These are phyloP conservation scores for Hymenoscyphus infarciens DNA, from an alignment of 2,329 filamentous ascomycete species.

Conservation along the genomic window DNA sequence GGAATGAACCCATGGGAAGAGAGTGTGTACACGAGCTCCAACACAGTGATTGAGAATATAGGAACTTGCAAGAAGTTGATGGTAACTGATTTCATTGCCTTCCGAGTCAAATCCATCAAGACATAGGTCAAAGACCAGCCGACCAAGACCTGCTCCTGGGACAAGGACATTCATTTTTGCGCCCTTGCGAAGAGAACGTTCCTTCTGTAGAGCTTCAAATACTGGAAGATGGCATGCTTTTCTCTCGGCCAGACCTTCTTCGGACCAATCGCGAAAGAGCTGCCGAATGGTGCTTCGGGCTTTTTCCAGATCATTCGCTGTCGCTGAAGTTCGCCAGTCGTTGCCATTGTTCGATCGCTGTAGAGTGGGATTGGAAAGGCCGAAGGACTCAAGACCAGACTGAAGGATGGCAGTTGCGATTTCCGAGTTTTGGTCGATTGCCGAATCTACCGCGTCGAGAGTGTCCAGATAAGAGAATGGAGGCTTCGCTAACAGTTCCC, in stretches of 20 bases:
- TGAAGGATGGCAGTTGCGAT: constrained; percentile 75
- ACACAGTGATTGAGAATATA: constrained; percentile 69
- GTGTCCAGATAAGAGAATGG: constrained; percentile 82
- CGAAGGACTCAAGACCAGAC: constrained; percentile 65
- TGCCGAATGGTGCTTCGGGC: constrained; percentile 89
- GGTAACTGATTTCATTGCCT: constrained; percentile 95
- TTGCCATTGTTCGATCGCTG: constrained; percentile 25
- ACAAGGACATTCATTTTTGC: constrained; percentile 60
- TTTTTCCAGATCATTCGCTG: constrained; percentile 77
- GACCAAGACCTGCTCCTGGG: constrained; percentile 83
- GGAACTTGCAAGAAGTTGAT: constrained; percentile 84
- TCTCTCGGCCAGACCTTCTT: constrained; percentile 70
- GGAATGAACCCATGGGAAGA: constrained; percentile 82
- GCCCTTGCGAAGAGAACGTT: constrained; percentile 37
- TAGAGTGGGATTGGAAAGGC: constrained; percentile 35
- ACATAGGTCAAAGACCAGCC: constrained; percentile 85
- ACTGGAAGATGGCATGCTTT: constrained; percentile 75
- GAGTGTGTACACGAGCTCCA: constrained; percentile 58
- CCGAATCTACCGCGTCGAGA: constrained; percentile 74
- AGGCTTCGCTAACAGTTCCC: constrained; percentile 73
- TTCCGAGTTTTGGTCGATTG: constrained; percentile 84
- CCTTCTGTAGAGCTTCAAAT: constrained; percentile 57
- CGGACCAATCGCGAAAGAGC: constrained; percentile 92
- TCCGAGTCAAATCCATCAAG: constrained; percentile 69
- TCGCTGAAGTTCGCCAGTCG: constrained; percentile 69